phyloP scores from a whole-genome alignment of 2,329 filamentous ascomycete species.

The Colletotrichum agaves region DNA sequence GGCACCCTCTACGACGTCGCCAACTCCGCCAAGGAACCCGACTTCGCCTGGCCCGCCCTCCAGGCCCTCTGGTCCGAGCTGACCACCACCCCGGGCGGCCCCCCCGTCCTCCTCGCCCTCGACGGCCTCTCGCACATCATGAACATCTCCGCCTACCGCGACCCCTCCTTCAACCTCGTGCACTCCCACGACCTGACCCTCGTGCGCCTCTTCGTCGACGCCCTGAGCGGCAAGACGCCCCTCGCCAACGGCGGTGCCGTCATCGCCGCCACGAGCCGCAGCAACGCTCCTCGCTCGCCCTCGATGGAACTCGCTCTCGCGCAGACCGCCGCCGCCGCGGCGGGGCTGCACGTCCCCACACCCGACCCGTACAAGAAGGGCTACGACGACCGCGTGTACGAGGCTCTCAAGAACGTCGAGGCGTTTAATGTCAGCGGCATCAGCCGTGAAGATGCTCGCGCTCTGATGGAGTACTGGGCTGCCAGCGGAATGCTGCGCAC shows the following conservation, averaged over 20 bases:
- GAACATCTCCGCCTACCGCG: conserved; percentile 79
- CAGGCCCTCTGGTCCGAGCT: conserved; percentile 85
- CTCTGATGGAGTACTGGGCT: conserved; percentile 93
- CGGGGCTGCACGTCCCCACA: conserved; percentile 50
- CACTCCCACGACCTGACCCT: conserved; percentile 88
- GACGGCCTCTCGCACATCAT: conserved; percentile 88
- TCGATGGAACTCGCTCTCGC: conserved; percentile 76
- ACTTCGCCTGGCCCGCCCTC: conserved; percentile 84
- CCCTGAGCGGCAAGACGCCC: conserved; percentile 69
- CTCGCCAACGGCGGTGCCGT: conserved; percentile 82
- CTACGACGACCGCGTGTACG: conserved; percentile 68
- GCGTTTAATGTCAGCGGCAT: conserved; percentile 73
- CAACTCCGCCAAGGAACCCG: conserved; percentile 77
- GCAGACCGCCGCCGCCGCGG: conserved; percentile 60
- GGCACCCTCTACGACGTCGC: conserved; percentile 76
- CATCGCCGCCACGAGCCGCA: conserved; percentile 77
- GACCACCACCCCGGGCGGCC: conserved; percentile 57
- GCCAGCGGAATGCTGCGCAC: conserved; percentile 82
- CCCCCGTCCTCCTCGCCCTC: conserved; percentile 76
- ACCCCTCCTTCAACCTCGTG: conserved; percentile 75
- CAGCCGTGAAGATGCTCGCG: conserved; percentile 77
- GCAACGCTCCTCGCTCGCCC: conserved; percentile 72
- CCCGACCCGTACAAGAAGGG: conserved; percentile 64
- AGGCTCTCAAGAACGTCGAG: conserved; percentile 60
- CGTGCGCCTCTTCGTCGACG: conserved; percentile 78